Evolutionary conservation across 2,329 filamentous ascomycete species (phyloP), one percentile per base, ranked within the genome.

Genomic region (Fusarium tjaetaba): DNA sequence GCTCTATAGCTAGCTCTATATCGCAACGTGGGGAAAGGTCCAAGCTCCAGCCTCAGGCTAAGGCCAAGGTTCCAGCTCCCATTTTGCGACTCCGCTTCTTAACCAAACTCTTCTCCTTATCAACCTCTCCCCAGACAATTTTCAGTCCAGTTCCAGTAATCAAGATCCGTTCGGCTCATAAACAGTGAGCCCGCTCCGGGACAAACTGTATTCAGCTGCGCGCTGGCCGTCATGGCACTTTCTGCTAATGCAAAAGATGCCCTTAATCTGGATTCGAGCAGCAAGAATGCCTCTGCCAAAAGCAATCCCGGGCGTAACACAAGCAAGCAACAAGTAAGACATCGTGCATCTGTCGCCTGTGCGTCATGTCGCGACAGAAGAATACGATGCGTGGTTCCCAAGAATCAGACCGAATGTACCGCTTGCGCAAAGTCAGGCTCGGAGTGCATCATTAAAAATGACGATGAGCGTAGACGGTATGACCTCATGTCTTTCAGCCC

Each of bases 381-480:
- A 64, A 81, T 82, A 60, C 79, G 88, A 75, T 89, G 88, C 70
- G 88, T 89, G 5, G 87, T 89, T 15, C 86, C 85, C 48, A 82
- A 86, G 46, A 87, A 87, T 18, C 83, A 88, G 67, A 80, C 80
- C 15, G 83, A 84, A 66, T 89, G 88, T 77, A 85, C 83, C 26
- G 87, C 88, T 68, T 89, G 88, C 77, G 85, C 85, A 72, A 82
- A 86, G 61, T 83, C 85, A 5, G 86, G 85, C 22, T 83, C 85
- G 16, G 82, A 85, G 52, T 89, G 88, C 71, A 80, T 89, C 61
- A 89, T 89, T 75, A 88, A 87, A 74, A 88, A 89, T 71, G 88
- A 89, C 68, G 88, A 89, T 77, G 87, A 89, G 76, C 81, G 88
- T 46, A 80, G 87, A 78, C 82, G 87, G 87, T 88, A 76, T 45